A percentile compares a stretch with the other conserved stretches of the same genome.
These are phyloP conservation scores for Xylaria multiplex DNA, from an alignment of 2,329 filamentous ascomycete species.

Conservation along the genomic window DNA sequence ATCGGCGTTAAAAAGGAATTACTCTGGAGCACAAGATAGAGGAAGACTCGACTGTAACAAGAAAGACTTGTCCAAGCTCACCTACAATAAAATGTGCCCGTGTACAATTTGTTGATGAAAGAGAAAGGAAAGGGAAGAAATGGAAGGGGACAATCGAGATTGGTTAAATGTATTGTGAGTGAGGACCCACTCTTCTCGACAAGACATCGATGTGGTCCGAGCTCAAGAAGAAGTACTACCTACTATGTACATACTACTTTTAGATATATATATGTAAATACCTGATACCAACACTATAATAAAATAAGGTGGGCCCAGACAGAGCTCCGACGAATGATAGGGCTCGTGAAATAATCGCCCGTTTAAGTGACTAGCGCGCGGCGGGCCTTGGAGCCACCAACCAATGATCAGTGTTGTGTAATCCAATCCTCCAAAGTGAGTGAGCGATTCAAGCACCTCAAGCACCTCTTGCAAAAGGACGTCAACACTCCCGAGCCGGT, in stretches of 20 bases:
- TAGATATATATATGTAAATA: neutral
- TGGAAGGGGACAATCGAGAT: conserved; percentile 39
- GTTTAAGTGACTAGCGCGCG: conserved; percentile 42
- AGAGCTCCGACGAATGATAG: conserved; percentile 40
- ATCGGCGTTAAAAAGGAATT: conserved; percentile 64
- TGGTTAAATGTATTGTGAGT: conserved; percentile 9
- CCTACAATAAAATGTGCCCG: conserved; percentile 78
- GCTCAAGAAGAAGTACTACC: neutral
- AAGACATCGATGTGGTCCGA: no score
- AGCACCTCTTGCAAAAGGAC: conserved; percentile 31
- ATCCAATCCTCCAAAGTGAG: conserved; percentile 11
- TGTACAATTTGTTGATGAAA: conserved; percentile 69
- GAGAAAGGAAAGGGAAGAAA: conserved; percentile 53
- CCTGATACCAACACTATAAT: neutral
- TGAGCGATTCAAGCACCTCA: conserved; percentile 22
- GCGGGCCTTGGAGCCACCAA: neutral
- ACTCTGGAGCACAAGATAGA: conserved; percentile 78
- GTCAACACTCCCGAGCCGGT: conserved; percentile 40
- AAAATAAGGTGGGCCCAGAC: neutral
- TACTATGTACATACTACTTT: no score
- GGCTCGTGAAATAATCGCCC: conserved; percentile 44
- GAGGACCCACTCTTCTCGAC: neutral
- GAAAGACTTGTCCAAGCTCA: conserved; percentile 64
- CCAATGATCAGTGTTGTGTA: conserved; percentile 29
- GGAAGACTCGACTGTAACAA: conserved; percentile 70